phyloP scores from a whole-genome alignment of 1,284 basidiomycete species.

The Grifola frondosa region DNA sequence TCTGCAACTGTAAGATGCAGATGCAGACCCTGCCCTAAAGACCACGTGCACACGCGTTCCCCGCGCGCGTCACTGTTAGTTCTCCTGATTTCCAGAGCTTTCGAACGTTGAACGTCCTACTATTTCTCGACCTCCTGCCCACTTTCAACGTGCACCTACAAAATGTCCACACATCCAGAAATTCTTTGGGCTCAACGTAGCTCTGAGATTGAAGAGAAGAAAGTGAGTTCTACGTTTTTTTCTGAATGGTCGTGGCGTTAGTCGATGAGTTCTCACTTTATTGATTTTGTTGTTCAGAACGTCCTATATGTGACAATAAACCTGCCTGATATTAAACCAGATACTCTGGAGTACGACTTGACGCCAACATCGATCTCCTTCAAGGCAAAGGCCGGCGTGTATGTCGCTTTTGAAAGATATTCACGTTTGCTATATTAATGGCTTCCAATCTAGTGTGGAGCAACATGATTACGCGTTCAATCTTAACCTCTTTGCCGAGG shows the following conservation, averaged over 20 bases:
- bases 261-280: slow-evolving; percentile 23
- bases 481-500: slow-evolving; percentile 71
- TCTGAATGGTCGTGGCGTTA: slow-evolving; percentile 12
- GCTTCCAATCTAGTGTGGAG: slow-evolving; percentile 50
- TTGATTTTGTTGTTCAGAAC: slow-evolving; percentile 51
- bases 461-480: slow-evolving; percentile 71
- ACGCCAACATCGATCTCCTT: slow-evolving; percentile 66
- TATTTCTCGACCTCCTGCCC: slow-evolving; percentile 17
- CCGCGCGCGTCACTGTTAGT: slow-evolving; percentile 10
- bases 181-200: slow-evolving; percentile 91
- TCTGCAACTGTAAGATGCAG: no score
- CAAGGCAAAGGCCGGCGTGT: slow-evolving; percentile 73
- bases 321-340: slow-evolving; percentile 74
- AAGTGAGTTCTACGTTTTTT: slow-evolving; percentile 46
- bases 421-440: slow-evolving; percentile 22
- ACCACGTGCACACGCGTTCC: no score
- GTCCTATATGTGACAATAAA: slow-evolving; percentile 83
- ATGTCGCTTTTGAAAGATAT: slow-evolving; percentile 29
- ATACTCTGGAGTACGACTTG: slow-evolving; percentile 63
- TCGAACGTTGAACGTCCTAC: slow-evolving; percentile 14
- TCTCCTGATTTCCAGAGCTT: slow-evolving; percentile 21
- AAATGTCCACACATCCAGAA: slow-evolving; percentile 72
- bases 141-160: slow-evolving; percentile 15
- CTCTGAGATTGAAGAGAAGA: slow-evolving; percentile 61
- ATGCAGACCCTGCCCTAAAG: no score